Evolutionary conservation across 2,329 filamentous ascomycete genomes (phyloP), one percentile per base, ranked within the genome.

Genomic region (Sclerotinia borealis): DNA sequence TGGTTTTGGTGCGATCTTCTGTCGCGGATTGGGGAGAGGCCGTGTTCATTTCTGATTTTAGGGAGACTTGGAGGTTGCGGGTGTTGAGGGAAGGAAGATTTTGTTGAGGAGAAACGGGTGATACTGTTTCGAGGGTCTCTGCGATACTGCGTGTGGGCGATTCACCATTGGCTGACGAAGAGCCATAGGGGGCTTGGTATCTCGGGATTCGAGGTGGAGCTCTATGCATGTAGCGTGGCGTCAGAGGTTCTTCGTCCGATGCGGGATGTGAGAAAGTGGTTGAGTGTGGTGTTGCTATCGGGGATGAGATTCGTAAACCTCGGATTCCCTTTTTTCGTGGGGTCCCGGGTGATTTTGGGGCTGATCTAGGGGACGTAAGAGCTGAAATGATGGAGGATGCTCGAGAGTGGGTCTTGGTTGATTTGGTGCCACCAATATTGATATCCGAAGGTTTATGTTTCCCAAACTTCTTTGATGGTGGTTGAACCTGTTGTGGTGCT

Each of bases 271-370:
- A 81, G 68, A 87, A 88, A 2, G 81, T 84, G 3, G 77, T 80
- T 2, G 85, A 84, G 76, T 82, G 81, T 17, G 85, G 85, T 10
- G 85, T 88, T 79, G 85, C 82, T 69, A 88, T 85, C 58, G 85
- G 85, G 1, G 85, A 86, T 15, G 85, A 88, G 69, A 88, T 88
- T 71, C 74, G 81, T 67, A 88, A 74, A 25, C 77, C 81, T 70
- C 79, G 81, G 59, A 77, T 59, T 34, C 71, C 59, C 51, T 70
- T 73, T 50, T 62, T 67, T 63, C 66, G 80, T 74, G 85, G 85
- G 19, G 62, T 54, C 39, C 27, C 45, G 1, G 55, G 55, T 13
- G 51, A 36, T 34, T 34, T 63, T 0, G 52, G 49, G 4, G 8
- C 27, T 15, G 54, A 59, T 62, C 50, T 47, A 29, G 61, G 61